phyloP scores from a whole-genome alignment of 2,329 filamentous ascomycete species.

The Xylaria sp. region DNA sequence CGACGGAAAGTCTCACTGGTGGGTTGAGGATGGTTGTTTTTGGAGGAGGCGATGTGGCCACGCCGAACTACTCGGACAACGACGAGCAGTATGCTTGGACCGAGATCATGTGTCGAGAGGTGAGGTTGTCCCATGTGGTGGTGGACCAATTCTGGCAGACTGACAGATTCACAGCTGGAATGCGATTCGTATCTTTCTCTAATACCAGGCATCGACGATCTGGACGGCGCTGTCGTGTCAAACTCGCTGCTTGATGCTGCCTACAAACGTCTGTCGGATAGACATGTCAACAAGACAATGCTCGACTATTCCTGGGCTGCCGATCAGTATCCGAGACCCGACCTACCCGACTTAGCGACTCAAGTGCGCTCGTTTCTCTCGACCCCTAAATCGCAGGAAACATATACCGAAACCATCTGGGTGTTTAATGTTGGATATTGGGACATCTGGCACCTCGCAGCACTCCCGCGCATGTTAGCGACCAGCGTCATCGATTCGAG shows the following conservation, averaged over 20 bases:
- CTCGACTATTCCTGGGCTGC: conserved; percentile 41
- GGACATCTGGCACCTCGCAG: conserved; percentile 49
- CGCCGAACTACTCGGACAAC: conserved; percentile 29
- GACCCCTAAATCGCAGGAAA: conserved; percentile 29
- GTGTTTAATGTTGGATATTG: conserved; percentile 50
- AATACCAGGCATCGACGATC: conserved; percentile 40
- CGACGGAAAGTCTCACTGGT: conserved; percentile 17
- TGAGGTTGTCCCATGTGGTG: conserved; percentile 23
- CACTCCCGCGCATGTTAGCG: conserved; percentile 39
- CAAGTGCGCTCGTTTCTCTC: conserved; percentile 45
- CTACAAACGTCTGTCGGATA: conserved; percentile 30
- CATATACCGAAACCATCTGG: conserved; percentile 47
- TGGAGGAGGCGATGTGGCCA: conserved; percentile 45
- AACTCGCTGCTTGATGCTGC: conserved; percentile 51
- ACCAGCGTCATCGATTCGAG: conserved; percentile 36
- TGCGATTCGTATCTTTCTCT: conserved; percentile 45
- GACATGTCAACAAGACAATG: not conserved
- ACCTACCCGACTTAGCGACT: conserved; percentile 37
- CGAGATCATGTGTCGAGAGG: conserved; percentile 44
- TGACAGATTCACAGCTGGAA: conserved; percentile 36
- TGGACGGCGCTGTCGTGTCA: conserved; percentile 49
- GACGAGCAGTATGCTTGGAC: conserved; percentile 38
- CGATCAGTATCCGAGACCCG: conserved; percentile 39
- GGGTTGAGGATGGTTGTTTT: conserved; percentile 48
- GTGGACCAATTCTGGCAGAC: not conserved